These are phyloP conservation scores for Botryotinia narcissicola DNA, from an alignment of 2,329 filamentous ascomycete genomes.

Conservation along the genomic window DNA sequence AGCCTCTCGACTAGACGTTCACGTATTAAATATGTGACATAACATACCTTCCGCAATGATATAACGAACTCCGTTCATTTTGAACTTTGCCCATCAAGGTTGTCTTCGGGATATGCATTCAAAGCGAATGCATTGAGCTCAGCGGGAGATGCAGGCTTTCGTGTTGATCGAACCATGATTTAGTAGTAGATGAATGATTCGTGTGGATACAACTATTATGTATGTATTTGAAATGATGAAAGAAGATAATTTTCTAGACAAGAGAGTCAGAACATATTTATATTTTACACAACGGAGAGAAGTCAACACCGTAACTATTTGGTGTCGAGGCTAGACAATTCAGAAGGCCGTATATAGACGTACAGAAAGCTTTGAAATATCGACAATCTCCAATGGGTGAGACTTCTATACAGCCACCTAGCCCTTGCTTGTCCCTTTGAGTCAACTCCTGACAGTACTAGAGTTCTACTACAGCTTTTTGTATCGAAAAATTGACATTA, in stretches of 20 bases:
- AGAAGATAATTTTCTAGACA: not conserved
- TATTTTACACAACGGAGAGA: not conserved
- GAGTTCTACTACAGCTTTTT: not conserved
- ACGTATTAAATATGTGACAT: not conserved
- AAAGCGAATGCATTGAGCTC: not conserved
- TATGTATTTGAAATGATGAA: not conserved
- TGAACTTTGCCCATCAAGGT: not conserved
- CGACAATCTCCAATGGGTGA: not conserved
- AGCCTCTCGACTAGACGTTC: too few species aligned
- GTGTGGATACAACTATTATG: not conserved
- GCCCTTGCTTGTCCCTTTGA: not conserved
- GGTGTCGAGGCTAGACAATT: rapidly evolving
- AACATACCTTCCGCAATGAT: not conserved
- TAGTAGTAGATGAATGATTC: not conserved
- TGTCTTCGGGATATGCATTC: not conserved
- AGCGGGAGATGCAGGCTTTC: rapidly evolving
- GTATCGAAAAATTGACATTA: not conserved
- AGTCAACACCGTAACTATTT: too few species aligned
- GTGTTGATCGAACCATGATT: not conserved
- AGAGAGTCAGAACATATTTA: not conserved
- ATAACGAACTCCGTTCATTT: not conserved
- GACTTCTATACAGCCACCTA: too few species aligned
- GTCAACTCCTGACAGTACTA: not conserved
- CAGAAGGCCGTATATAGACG: not conserved
- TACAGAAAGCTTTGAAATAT: not conserved